phyloP scores from a whole-genome alignment of 768 basidiomycete genomes.

The Tricholoma bakamatsutake region DNA sequence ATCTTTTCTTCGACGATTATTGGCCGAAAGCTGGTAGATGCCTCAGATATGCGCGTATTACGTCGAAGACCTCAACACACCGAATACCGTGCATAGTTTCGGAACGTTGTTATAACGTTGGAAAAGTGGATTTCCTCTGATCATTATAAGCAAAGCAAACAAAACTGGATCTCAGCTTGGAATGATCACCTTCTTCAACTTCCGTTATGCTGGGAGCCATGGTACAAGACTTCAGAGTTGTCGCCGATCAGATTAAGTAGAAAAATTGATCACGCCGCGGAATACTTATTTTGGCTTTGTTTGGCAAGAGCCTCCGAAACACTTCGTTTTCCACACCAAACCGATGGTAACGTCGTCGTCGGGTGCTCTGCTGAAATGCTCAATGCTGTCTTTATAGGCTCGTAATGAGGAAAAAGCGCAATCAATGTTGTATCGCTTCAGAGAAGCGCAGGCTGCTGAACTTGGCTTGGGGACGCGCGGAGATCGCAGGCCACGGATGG shows the following conservation, averaged over 20 bases:
- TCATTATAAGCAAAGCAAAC: background rate
- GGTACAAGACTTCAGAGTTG: too few species aligned
- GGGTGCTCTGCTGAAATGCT: background rate
- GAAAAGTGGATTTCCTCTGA: constrained; percentile 67
- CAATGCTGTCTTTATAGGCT: constrained; percentile 43
- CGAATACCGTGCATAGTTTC: constrained; percentile 70
- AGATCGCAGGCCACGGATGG: constrained; percentile 90
- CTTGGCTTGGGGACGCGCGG: constrained; percentile 82
- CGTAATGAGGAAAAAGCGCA: constrained; percentile 99
- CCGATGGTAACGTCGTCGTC: constrained; percentile 11
- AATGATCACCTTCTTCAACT: constrained; percentile 29
- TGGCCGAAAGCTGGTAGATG: constrained; percentile 37
- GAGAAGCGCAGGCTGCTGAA: constrained; percentile 94
- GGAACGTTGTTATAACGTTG: constrained; percentile 70
- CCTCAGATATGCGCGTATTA: constrained; percentile 7
- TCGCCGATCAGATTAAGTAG: constrained; percentile 2
- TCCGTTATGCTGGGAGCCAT: constrained; percentile 24
- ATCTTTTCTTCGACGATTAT: constrained; percentile 69
- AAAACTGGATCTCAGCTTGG: too few species aligned
- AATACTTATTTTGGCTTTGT: too few species aligned
- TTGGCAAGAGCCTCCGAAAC: constrained; percentile 13
- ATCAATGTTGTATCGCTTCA: constrained; percentile 60
- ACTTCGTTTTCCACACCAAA: constrained; percentile 2
- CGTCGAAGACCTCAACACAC: constrained; percentile 31
- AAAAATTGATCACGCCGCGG: background rate